Base-by-base conservation (phyloP, 2,329 filamentous ascomycete genomes). In the Chaetomiaceae sp. region DNA sequence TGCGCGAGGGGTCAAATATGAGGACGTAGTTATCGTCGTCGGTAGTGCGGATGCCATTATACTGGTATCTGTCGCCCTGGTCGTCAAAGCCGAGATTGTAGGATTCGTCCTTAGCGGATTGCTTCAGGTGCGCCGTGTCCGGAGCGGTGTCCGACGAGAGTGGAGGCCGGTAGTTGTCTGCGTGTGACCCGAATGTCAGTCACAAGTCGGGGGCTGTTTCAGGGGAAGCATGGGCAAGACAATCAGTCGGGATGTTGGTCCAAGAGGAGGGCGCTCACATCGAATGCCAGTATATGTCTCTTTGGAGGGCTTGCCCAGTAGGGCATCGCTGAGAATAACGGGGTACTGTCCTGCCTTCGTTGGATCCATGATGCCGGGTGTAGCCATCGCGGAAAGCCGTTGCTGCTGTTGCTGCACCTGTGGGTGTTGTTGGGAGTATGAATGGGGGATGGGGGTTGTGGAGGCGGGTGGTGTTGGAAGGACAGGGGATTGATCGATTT, bases 1-100 rank as follows among this genome's bases (percentile, higher is more conserved):
- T 81, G 42, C 79, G 81, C 15, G 74, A 70, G 8, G 83, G 74
- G 64, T 95, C 86, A 60, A 91, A 93, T 48, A 91, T 77, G 42
- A 95, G 75, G 30, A 83, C 76, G 59, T 78, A 83, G 60, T 82
- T 74, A 45, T 69, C 71, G 47, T 76, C 71, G 48, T 74, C 73
- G 19, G 71, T 74, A 45, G 73, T 74, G 42, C 81, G 73, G 2
- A 72, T 73, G 49, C 83, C 82, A 36, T 75, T 72, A 60, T 81
- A 84, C 24, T 74, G 68, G 58, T 84, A 83, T 45, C 75, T 75
- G 44, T 72, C 72, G 51, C 72, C 72, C 42, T 73, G 70, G 51
- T 81, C 76, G 46, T 67, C 68, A 53, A 75, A 78, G 36, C 69
- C 67, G 38, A 81, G 67, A 50, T 80, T 75, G 62, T 76, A 79